Evolutionary conservation across 2,329 filamentous ascomycete genomes (phyloP), one percentile per base, ranked within the genome.

Genomic region (Aspergillus arachidicola): DNA sequence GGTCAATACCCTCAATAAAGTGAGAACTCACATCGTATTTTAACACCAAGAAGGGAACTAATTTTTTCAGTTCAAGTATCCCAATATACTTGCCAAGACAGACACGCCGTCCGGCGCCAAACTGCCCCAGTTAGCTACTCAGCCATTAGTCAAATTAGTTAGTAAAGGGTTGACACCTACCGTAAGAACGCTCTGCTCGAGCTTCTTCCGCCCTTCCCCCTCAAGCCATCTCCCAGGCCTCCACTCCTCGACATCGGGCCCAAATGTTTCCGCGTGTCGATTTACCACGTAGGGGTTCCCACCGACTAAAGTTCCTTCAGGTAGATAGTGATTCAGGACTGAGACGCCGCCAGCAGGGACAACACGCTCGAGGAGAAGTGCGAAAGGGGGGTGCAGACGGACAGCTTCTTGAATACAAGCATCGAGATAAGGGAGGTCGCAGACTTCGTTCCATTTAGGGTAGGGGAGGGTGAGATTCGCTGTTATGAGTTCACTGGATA

Each of bases 371-470:
- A 72, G 62, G 43, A 64, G 67, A 41, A 73, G 50, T 16, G 54
- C 64, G 46, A 73, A 66, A 21, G 68, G 65, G 19, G 71, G 70
- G 34, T 77, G 79, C 21, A 84, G 75, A 0, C 84, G 76, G n/a
- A 85, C 69, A 0, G 78, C 80, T 66, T 86, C 84, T 51, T 78
- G 78, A 46, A 86, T 79, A 6, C 81, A 80, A 0, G 84, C 84
- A 66, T 85, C 81, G 11, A 86, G 76, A 63, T 84, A 86, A 0
- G 79, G 76, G 14, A 71, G 54, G 1, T 68, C 62, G 14, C 75
- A 67, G 19, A 74, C 65, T 41, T 32, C 30, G 30, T 69, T 58
- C 58, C 57, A 41, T 45, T 59, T 28, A 3, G 50, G 19, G 23
- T 51, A 32, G 30, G 30, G 30, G 30, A 32, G 30, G 30, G 30